Base-by-base conservation (phyloP, 176 grass and related monocot genomes). In the Carex myosuroides region DNA sequence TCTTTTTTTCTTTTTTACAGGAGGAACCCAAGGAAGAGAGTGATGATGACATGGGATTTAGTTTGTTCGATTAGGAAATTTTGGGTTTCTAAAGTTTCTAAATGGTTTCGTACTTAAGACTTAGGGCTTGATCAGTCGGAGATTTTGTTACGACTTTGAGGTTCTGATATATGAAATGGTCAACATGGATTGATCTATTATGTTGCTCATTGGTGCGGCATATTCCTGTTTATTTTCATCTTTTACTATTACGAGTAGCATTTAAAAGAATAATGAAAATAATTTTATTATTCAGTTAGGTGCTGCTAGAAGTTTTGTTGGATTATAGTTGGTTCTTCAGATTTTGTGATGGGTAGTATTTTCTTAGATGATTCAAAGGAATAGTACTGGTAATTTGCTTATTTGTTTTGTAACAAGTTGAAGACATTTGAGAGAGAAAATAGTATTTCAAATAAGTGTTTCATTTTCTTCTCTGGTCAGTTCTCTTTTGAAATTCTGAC, bases 11-110 rank as follows among this genome's bases (percentile, higher is more conserved):
- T 79, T 21, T 30, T 80, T 24, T 42, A 37, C 66, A 92, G 80
- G 93, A 96, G 46, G 93, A 96, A 56, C 87, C 82, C 0, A 91
- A 96, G 85, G 93, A 95, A 75, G 93, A 96, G 80, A 88, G 85
- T 12, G 91, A 96, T 39, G 93, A 92, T 6, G 93, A 96, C 83
- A 93, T 96, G 93, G 93, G 93, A 62, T 96, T 96, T 83, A 91
- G 91, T 80, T 83, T 96, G 62, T 96, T 96, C 2, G 93, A 96
- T 85, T 96, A 71, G 90, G 82, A 64, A 29, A 73, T 41, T 60
- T 75, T 66, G 16, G 10, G 4, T 30, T 61, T 65, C 20, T 17
- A n/a, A 61, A 61, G 8, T 21, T 83, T 55, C 17, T n/a, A 3
- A 56, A 57, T 64, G 42, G 14, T 42, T 66, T 82, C 59, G 69